A percentile compares a stretch with the other conserved stretches of the same genome.
Conservation (phyloP, 2,329 filamentous ascomycete genomes). For the Teratosphaeria epicoccoides region DNA sequence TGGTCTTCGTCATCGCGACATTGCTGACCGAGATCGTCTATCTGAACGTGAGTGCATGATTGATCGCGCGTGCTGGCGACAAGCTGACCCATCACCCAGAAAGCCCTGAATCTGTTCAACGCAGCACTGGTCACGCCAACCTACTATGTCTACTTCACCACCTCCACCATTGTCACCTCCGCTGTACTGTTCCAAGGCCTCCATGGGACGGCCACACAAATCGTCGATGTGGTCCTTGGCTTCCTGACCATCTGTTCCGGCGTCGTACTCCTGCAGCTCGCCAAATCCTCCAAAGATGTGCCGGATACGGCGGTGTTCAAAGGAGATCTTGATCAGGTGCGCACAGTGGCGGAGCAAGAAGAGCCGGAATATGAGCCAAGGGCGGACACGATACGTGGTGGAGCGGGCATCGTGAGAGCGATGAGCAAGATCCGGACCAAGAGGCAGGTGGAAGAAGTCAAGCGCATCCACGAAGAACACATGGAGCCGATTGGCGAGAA, state of each 20-base stretch:
- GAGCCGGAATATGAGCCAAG: slow-evolving; percentile 95
- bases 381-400: slow-evolving; percentile 86
- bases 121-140: slow-evolving; percentile 94
- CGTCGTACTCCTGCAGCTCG: slow-evolving; percentile 86
- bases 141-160: slow-evolving; percentile 98
- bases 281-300: slow-evolving; percentile 95
- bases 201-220: slow-evolving; percentile 70
- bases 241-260: slow-evolving; percentile 91
- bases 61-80: neutral
- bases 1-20: slow-evolving; percentile 84
- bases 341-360: slow-evolving; percentile 88
- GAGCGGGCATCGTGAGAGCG: slow-evolving; percentile 76
- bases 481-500: slow-evolving; percentile 70
- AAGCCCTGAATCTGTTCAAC: slow-evolving; percentile 96
- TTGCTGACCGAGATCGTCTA: slow-evolving; percentile 89
- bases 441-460: slow-evolving; percentile 70
- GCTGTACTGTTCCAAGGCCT: slow-evolving; percentile 88
- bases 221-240: slow-evolving; percentile 81
- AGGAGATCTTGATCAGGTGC: slow-evolving; percentile 87
- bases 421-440: slow-evolving; percentile 66
- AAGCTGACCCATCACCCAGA: slow-evolving; percentile 45
- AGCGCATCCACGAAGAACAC: slow-evolving; percentile 62
- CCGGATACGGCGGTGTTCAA: slow-evolving; percentile 86
- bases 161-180: slow-evolving; percentile 86
- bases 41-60: slow-evolving; percentile 65